phyloP scores from a whole-genome alignment of 2,329 filamentous ascomycete genomes.

The Rhinocladiella mackenziei region DNA sequence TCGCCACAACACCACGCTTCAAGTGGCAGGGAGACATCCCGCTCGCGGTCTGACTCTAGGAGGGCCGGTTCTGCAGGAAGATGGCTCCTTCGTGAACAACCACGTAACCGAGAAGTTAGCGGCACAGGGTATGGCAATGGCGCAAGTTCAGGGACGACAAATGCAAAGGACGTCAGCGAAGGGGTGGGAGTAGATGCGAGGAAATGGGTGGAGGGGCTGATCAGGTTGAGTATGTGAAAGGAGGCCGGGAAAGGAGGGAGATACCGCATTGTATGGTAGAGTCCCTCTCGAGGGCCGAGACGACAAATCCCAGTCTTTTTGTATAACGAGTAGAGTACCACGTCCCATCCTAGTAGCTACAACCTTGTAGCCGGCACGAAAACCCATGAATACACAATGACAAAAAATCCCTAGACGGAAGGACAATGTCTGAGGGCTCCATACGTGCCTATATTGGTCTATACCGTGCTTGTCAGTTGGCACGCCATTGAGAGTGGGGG shows the following conservation, averaged over 20 bases:
- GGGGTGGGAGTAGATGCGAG: conserved; percentile 46
- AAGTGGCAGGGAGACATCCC: conserved; percentile 33
- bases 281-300: background rate
- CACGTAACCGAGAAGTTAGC: conserved; percentile 34
- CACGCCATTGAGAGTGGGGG: too few species aligned
- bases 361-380: too few species aligned
- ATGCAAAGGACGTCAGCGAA: conserved; percentile 33
- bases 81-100: conserved; percentile 30
- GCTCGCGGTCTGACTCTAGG: conserved; percentile 32
- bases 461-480: too few species aligned
- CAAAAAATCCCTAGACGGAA: too few species aligned
- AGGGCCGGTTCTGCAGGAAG: conserved; percentile 25
- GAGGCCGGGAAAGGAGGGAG: background rate
- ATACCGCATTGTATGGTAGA: background rate
- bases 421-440: too few species aligned
- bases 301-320: background rate
- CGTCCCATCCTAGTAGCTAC: too few species aligned
- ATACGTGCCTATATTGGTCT: too few species aligned
- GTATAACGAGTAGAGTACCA: too few species aligned
- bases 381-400: too few species aligned
- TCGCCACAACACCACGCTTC: conserved; percentile 38
- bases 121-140: conserved; percentile 7
- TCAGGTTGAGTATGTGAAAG: conserved; percentile 42
- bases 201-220: conserved; percentile 45
- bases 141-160: conserved; percentile 11